Evolutionary conservation across 2,329 filamentous ascomycete genomes (phyloP).

Genomic region (Apiospora rasikravindrae): DNA sequence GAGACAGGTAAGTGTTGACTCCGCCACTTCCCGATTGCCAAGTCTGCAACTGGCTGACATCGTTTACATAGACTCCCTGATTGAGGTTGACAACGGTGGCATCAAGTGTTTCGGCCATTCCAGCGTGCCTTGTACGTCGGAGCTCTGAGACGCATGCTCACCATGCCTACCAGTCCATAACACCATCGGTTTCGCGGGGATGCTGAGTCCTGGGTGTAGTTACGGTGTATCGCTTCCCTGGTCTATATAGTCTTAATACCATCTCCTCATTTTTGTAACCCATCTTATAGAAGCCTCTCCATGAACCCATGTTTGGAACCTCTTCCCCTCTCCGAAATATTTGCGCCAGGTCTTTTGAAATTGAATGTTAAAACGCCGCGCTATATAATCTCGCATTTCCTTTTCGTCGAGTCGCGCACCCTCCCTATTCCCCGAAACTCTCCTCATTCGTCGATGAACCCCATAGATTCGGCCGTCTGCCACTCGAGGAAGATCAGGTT

Average conservation of each 20-base stretch:
- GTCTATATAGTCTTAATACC: not conserved
- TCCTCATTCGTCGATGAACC: conserved; percentile 10
- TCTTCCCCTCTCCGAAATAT: accelerated
- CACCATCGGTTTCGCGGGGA: not conserved
- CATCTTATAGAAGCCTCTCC: not conserved
- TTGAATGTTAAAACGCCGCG: not conserved
- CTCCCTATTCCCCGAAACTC: not conserved
- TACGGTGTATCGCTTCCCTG: not conserved
- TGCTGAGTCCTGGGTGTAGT: not conserved
- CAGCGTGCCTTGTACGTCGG: not conserved
- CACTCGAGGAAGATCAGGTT: conserved; percentile 32
- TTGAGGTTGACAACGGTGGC: not conserved
- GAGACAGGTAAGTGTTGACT: not conserved
- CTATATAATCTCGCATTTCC: not conserved
- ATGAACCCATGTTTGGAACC: not conserved
- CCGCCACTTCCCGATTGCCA: not conserved
- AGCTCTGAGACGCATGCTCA: not conserved
- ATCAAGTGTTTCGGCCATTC: not conserved
- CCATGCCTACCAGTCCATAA: not conserved
- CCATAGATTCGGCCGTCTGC: conserved; percentile 29
- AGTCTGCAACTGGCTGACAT: not conserved
- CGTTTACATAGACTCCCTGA: not conserved
- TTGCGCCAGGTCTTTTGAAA: not conserved
- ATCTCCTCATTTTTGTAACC: not conserved
- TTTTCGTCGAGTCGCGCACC: no score